Evolutionary conservation across 495 filamentous ascomycete species (phyloP).

Genomic region (Staphylotrichum longicolle): DNA sequence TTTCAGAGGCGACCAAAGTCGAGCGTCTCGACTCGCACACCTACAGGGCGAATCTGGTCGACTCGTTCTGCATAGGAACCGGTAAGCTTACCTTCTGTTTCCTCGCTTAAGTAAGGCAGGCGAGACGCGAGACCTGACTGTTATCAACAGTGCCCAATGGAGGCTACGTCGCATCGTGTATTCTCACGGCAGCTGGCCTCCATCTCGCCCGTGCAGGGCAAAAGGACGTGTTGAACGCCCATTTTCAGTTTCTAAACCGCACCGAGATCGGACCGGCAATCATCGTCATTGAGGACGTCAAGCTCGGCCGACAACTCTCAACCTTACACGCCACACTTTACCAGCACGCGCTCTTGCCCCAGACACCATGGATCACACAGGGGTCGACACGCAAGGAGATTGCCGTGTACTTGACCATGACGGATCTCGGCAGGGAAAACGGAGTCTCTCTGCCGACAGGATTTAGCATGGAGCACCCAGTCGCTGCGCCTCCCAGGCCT

Average conservation of each 20-base stretch:
- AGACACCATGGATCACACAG: slow-evolving; percentile 33
- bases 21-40: slow-evolving; percentile 56
- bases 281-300: slow-evolving; percentile 67
- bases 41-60: slow-evolving; percentile 57
- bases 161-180: slow-evolving; percentile 64
- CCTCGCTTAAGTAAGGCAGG: not conserved
- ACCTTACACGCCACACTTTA: slow-evolving; percentile 66
- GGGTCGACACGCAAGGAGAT: slow-evolving; percentile 28
- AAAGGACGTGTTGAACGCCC: slow-evolving; percentile 62
- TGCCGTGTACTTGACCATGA: slow-evolving; percentile 67
- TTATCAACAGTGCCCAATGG: slow-evolving; percentile 69
- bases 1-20: slow-evolving; percentile 44
- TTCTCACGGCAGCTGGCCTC: slow-evolving; percentile 58
- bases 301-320: slow-evolving; percentile 67
- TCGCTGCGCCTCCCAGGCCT: slow-evolving; percentile 41
- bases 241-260: slow-evolving; percentile 70
- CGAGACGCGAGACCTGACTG: not conserved
- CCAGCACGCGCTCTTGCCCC: slow-evolving; percentile 33
- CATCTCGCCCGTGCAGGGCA: slow-evolving; percentile 63
- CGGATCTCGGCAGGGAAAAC: slow-evolving; percentile 55
- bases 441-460: slow-evolving; percentile 57
- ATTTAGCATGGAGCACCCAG: slow-evolving; percentile 37
- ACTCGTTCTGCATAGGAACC: slow-evolving; percentile 69
- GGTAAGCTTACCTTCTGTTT: slow-evolving; percentile 40
- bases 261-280: slow-evolving; percentile 61